A percentile compares a stretch with the other conserved stretches of the same genome.
These are phyloP conservation scores for Cystobasidium sp. DNA, from an alignment of 1,284 basidiomycete genomes.

Conservation along the genomic window DNA sequence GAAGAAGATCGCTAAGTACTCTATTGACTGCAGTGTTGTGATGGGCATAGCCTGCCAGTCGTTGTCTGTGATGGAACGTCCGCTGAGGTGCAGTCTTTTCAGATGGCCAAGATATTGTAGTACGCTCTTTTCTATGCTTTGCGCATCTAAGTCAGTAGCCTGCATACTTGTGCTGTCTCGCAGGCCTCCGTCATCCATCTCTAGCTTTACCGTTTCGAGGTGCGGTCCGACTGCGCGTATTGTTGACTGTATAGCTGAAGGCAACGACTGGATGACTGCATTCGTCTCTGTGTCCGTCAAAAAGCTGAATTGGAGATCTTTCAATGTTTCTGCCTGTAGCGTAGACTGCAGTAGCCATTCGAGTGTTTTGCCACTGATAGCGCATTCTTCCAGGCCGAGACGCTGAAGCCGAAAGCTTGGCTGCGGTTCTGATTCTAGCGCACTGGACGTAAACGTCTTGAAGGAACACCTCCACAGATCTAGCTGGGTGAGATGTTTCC, in stretches of 20 bases:
- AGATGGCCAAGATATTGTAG: conserved; percentile 2
- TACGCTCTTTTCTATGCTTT: not conserved
- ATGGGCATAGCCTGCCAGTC: conserved; percentile 22
- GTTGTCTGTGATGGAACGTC: conserved; percentile 18
- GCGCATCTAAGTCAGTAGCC: not conserved
- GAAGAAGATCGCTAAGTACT: conserved; percentile 12
- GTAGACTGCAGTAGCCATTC: conserved; percentile 30
- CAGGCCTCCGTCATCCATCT: conserved; percentile 14
- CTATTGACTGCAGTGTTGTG: not conserved
- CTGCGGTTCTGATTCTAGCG: not conserved
- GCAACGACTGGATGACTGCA: not conserved
- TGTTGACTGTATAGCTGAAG: conserved; percentile 1
- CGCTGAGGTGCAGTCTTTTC: conserved; percentile 21
- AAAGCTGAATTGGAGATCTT: conserved; percentile 23
- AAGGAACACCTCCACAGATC: conserved; percentile 42
- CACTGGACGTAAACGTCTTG: not conserved
- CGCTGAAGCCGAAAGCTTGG: conserved; percentile 24
- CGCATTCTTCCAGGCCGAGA: conserved; percentile 32
- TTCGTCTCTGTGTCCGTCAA: not conserved
- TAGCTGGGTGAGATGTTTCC: conserved; percentile 23
- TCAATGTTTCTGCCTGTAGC: conserved; percentile 11
- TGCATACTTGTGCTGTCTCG: not conserved
- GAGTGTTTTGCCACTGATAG: not conserved
- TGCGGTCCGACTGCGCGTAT: conserved; percentile 10
- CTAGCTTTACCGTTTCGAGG: conserved; percentile 6